phyloP scores from a whole-genome alignment of 768 basidiomycete species.

The Mycena rebaudengoi region DNA sequence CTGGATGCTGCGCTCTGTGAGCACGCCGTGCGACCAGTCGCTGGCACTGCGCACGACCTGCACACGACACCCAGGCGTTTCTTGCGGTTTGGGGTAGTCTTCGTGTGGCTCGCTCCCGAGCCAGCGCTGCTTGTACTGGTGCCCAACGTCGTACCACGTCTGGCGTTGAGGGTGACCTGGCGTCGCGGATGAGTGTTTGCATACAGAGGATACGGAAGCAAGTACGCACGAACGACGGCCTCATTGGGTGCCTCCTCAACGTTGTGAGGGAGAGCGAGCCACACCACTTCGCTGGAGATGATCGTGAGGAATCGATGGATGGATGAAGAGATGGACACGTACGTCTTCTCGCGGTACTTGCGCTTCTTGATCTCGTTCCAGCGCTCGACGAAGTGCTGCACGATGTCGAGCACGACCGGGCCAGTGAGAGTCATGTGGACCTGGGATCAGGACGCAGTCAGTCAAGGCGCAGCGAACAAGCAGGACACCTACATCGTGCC shows the following conservation, averaged over 20 bases:
- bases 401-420: conserved; percentile 86
- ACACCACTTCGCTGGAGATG: conserved; percentile 55
- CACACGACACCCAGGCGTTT: conserved; percentile 65
- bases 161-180: conserved; percentile 71
- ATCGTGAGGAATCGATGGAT: not conserved
- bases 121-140: conserved; percentile 71
- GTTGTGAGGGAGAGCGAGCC: conserved; percentile 86
- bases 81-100: conserved; percentile 49
- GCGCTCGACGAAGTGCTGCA: conserved; percentile 92
- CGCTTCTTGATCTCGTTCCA: conserved; percentile 92
- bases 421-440: conserved; percentile 88
- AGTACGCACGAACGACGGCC: conserved; percentile 56
- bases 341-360: conserved; percentile 47
- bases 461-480: conserved; percentile 1
- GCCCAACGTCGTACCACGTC: conserved; percentile 65
- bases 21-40: conserved; percentile 95
- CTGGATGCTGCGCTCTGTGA: conserved; percentile 92
- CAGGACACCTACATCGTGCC: conserved; percentile 83
- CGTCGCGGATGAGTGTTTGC: not conserved
- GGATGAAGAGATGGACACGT: not conserved
- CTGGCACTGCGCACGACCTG: conserved; percentile 88
- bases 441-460: conserved; percentile 41
- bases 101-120: conserved; percentile 52
- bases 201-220: not conserved
- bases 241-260: conserved; percentile 69